phyloP scores from a whole-genome alignment of 2,329 filamentous ascomycete species.

The Mycosphaerella arachidis region DNA sequence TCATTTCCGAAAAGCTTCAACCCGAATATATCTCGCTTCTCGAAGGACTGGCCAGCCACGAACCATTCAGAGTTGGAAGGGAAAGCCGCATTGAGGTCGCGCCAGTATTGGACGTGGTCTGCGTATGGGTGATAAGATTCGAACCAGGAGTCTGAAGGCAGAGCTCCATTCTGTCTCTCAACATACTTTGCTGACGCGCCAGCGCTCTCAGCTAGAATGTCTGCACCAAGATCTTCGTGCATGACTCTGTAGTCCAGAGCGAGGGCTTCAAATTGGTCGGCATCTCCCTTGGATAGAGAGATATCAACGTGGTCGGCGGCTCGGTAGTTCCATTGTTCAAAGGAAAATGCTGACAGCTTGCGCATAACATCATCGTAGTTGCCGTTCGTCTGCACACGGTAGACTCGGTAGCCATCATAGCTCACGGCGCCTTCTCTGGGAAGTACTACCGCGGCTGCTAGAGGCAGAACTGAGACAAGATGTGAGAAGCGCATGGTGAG shows the following conservation, averaged over 20 bases:
- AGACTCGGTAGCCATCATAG: constrained; percentile 18
- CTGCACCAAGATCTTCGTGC: constrained; percentile 20
- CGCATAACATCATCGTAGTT: constrained; percentile 7
- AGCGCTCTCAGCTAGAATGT: constrained; percentile 15
- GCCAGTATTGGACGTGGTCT: constrained; percentile 24
- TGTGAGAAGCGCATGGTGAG: constrained; percentile 7
- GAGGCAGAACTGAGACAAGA: constrained; percentile 8
- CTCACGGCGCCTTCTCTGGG: constrained; percentile 9
- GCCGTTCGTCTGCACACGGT: constrained; percentile 13
- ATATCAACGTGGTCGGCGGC: constrained; percentile 17
- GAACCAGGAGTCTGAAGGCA: constrained; percentile 22
- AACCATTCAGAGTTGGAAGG: constrained; percentile 22
- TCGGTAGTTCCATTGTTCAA: constrained; percentile 16
- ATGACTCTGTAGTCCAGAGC: constrained; percentile 17
- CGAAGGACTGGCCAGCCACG: constrained; percentile 18
- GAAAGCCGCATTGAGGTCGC: constrained; percentile 21
- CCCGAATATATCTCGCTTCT: constrained; percentile 24
- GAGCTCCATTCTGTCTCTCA: constrained; percentile 10
- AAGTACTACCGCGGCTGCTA: constrained; percentile 14
- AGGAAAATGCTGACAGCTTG: constrained; percentile 13
- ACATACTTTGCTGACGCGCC: constrained; percentile 8
- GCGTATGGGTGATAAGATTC: constrained; percentile 24
- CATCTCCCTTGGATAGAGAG: constrained; percentile 11
- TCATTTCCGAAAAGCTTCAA: constrained; percentile 23
- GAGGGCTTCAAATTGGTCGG: constrained; percentile 15